Conservation (phyloP, 805 yeast genomes). For the Tetrapisispora taiwanensis region DNA sequence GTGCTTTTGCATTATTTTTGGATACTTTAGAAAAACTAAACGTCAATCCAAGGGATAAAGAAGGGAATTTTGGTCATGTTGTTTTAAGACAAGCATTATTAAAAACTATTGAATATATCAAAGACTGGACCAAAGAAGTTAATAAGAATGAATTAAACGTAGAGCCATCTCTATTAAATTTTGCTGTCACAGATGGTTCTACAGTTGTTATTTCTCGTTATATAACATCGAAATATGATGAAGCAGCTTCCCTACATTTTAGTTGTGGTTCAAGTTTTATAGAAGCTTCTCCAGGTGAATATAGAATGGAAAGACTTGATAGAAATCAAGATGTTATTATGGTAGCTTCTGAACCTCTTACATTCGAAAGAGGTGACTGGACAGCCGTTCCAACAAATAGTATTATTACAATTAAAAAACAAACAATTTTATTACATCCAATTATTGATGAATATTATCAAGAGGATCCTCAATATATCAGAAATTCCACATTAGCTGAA, state of each 20-base stretch:
- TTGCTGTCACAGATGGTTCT: constrained; percentile 91
- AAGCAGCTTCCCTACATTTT: constrained; percentile 92
- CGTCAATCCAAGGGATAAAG: constrained; percentile 46
- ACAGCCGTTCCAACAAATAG: constrained; percentile 93
- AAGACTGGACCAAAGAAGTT: constrained; percentile 61
- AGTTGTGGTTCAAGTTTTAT: constrained; percentile 87
- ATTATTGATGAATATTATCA: constrained; percentile 83
- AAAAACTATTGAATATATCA: constrained; percentile 63
- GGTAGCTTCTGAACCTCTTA: constrained; percentile 93
- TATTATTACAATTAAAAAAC: constrained; percentile 65
- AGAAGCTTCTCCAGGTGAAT: constrained; percentile 85
- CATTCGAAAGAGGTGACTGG: constrained; percentile 97
- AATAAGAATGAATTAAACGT: constrained; percentile 24
- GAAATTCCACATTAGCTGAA: constrained; percentile 77
- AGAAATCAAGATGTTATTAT: constrained; percentile 90
- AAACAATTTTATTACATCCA: constrained; percentile 85
- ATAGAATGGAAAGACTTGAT: constrained; percentile 87
- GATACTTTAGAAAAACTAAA: constrained; percentile 73
- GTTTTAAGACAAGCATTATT: constrained; percentile 58
- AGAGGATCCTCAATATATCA: constrained; percentile 50
- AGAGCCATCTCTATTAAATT: constrained; percentile 81
- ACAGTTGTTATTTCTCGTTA: constrained; percentile 81
- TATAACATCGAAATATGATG: constrained; percentile 80
- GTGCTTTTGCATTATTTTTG: constrained; percentile 81
- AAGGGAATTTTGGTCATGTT: constrained; percentile 42